Conservation (phyloP, 495 filamentous ascomycete species). For the Penicillium longicatenatum region DNA sequence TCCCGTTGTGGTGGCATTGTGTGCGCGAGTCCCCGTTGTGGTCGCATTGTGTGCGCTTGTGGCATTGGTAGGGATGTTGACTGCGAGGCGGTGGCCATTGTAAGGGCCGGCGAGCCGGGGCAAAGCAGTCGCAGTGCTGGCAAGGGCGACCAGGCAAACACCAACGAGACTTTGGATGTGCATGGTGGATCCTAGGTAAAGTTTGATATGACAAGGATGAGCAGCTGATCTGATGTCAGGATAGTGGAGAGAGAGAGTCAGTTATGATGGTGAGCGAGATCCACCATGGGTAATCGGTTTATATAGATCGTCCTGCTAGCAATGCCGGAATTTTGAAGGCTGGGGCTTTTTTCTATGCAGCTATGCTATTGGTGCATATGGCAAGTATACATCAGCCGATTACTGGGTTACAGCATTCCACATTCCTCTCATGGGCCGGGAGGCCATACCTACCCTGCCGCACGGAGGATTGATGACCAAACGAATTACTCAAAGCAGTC, state of each 20-base stretch:
- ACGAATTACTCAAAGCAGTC: not conserved
- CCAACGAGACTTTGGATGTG: conserved; percentile 24
- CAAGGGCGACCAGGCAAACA: conserved; percentile 23
- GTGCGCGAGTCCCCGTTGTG: conserved; percentile 17
- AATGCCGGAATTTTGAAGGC: conserved; percentile 4
- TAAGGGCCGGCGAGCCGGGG: conserved; percentile 26
- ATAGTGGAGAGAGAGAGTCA: not conserved
- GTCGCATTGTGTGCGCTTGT: conserved; percentile 21
- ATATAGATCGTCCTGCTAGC: conserved; percentile 6
- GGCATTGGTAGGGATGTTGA: conserved; percentile 20
- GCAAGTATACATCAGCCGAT: conserved; percentile 3
- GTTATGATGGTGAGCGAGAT: not conserved
- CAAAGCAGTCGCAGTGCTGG: conserved; percentile 24
- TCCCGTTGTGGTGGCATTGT: conserved; percentile 25
- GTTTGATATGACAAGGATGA: not conserved
- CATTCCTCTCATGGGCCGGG: conserved; percentile 18
- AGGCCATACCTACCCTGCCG: not conserved
- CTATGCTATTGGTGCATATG: not conserved
- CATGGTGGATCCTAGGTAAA: conserved; percentile 18
- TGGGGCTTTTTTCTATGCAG: conserved; percentile 6
- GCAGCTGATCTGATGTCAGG: not conserved
- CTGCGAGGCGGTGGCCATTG: conserved; percentile 19
- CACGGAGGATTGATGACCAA: conserved; percentile 1
- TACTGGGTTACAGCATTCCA: conserved; percentile 20
- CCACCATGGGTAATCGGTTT: conserved; percentile 10